Evolutionary conservation across 306 rosid species (phyloP).

Genomic region (Potentilla sterilis): DNA sequence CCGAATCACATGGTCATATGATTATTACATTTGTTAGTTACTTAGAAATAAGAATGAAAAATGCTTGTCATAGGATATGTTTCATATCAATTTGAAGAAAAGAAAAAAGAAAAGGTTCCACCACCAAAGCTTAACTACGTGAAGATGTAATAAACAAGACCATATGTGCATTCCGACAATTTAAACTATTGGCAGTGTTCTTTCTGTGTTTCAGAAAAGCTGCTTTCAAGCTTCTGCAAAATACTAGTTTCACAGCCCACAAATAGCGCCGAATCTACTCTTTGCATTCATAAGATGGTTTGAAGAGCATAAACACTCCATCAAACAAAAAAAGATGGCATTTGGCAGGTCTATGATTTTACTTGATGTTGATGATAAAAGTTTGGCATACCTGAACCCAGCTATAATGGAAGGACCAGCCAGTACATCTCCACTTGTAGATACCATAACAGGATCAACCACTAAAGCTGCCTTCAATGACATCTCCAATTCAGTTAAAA

Average conservation of each 20-base stretch:
- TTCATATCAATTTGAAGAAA: background rate
- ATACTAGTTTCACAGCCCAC: background rate
- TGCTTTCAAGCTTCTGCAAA: background rate
- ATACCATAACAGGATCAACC: conserved; percentile 96
- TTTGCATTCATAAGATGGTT: conserved; percentile 1
- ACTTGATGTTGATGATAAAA: conserved; percentile 2
- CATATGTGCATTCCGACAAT: background rate
- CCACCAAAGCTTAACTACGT: background rate
- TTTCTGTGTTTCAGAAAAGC: background rate
- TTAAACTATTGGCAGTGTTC: background rate
- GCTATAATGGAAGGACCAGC: conserved; percentile 66
- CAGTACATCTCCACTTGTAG: conserved; percentile 85
- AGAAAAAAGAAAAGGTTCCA: background rate
- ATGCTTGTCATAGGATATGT: background rate
- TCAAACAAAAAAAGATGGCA: background rate
- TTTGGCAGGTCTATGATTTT: conserved; percentile 18
- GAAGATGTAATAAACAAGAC: background rate
- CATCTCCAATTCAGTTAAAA: conserved; percentile 28
- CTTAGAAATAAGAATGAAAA: background rate
- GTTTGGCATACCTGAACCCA: conserved; percentile 56
- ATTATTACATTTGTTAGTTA: background rate
- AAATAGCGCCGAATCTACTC: background rate
- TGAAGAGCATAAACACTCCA: background rate
- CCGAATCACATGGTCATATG: background rate
- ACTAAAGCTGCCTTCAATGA: conserved; percentile 82